Evolutionary conservation across 148 eudicot species (phyloP).

Genomic region (Cornus controversa): DNA sequence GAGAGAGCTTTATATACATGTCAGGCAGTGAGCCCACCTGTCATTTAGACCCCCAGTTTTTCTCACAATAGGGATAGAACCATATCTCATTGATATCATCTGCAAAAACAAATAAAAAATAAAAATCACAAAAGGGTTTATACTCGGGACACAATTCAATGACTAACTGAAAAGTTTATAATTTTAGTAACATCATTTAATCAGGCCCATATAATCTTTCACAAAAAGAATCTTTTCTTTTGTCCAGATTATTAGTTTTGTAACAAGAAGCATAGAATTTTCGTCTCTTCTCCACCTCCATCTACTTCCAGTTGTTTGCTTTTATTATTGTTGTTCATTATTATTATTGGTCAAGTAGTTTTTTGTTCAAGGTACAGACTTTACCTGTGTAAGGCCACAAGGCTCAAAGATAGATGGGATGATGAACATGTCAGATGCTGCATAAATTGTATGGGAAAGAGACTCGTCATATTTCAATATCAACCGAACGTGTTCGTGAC

Average conservation of each 20-base stretch:
- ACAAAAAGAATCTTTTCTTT: not conserved
- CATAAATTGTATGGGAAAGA: conserved; percentile 82
- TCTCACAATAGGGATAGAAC: conserved; percentile 77
- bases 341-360: not conserved
- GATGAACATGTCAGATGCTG: conserved; percentile 88
- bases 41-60: conserved; percentile 97
- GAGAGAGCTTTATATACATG: not conserved
- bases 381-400: conserved; percentile 98
- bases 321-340: not conserved
- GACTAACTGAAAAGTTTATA: not conserved
- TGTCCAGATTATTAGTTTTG: not conserved
- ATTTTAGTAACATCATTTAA: not conserved
- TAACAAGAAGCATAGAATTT: no score
- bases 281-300: no score
- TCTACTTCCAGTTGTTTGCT: not conserved
- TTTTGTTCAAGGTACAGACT: not conserved
- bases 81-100: conserved; percentile 99
- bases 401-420: conserved; percentile 98
- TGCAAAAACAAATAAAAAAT: conserved; percentile 20
- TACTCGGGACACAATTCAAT: conserved; percentile 9
- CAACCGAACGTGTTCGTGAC: conserved; percentile 63
- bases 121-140: not conserved
- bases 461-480: conserved; percentile 84
- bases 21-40: conserved; percentile 43
- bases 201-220: not conserved